Evolutionary conservation across 2,329 filamentous ascomycete species (phyloP).

Genomic region (Fusarium incarnatum): DNA sequence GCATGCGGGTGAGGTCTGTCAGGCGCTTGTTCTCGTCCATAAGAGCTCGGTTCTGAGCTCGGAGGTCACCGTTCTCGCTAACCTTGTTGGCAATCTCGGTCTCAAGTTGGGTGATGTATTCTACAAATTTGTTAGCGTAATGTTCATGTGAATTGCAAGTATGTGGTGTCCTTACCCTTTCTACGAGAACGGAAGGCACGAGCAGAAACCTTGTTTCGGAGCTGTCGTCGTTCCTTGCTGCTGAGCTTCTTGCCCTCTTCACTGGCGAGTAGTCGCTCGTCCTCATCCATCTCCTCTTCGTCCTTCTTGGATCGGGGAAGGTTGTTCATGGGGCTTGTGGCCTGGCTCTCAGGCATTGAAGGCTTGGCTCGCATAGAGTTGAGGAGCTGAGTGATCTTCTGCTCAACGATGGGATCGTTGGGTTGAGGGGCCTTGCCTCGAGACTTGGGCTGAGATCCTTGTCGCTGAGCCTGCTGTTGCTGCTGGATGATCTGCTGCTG

Average conservation of each 20-base stretch:
- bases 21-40: conserved; percentile 87
- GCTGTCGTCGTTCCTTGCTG: conserved; percentile 94
- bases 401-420: conserved; percentile 80
- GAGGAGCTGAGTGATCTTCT: conserved; percentile 92
- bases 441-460: conserved; percentile 61
- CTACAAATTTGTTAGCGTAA: conserved; percentile 59
- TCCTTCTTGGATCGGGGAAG: conserved; percentile 86
- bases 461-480: conserved; percentile 59
- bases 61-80: conserved; percentile 84
- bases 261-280: conserved; percentile 91
- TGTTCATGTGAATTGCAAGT: not conserved
- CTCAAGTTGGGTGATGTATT: conserved; percentile 97
- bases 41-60: conserved; percentile 82
- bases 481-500: conserved; percentile 69
- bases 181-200: conserved; percentile 96
- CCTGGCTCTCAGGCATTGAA: conserved; percentile 59
- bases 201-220: conserved; percentile 99
- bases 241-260: conserved; percentile 99
- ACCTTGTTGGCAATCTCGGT: conserved; percentile 85
- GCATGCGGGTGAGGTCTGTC: conserved; percentile 81
- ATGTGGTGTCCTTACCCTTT: conserved; percentile 78
- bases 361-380: conserved; percentile 90
- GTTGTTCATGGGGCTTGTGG: conserved; percentile 68
- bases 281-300: conserved; percentile 98
- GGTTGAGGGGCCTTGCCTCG: conserved; percentile 64